These are phyloP conservation scores for Paecilomyces sp. DNA, from an alignment of 2,329 filamentous ascomycete genomes.

Conservation along the genomic window DNA sequence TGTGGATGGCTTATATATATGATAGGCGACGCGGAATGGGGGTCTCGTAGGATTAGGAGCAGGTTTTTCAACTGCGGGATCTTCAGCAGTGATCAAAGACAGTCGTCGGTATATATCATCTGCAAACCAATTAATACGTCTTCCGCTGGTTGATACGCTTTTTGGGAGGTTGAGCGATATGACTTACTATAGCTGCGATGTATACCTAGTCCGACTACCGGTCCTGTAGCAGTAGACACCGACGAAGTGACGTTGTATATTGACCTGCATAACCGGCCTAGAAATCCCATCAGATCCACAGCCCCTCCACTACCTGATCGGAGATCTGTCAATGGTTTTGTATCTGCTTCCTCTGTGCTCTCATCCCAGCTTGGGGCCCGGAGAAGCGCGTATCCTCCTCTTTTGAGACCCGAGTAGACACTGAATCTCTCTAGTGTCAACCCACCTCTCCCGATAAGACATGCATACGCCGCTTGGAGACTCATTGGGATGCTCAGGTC, in stretches of 20 bases:
- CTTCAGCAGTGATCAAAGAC: constrained; percentile 64
- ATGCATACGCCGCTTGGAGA: constrained; percentile 80
- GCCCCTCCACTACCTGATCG: constrained; percentile 8
- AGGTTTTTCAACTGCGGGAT: constrained; percentile 39
- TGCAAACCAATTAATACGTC: constrained; percentile 34
- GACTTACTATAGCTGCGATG: constrained; percentile 46
- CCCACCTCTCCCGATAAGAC: constrained; percentile 64
- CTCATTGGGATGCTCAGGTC: constrained; percentile 74
- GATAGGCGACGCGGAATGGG: constrained; percentile 67
- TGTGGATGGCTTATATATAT: constrained; percentile 70
- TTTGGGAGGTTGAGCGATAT: not conserved
- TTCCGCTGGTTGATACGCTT: not conserved
- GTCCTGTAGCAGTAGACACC: constrained; percentile 33
- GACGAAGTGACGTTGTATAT: constrained; percentile 20
- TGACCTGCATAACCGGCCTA: constrained; percentile 26
- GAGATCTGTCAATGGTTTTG: not conserved
- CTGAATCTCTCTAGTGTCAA: constrained; percentile 72
- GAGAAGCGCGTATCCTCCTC: constrained; percentile 73
- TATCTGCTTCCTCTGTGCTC: constrained; percentile 13
- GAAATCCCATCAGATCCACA: constrained; percentile 21
- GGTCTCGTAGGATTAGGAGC: constrained; percentile 22
- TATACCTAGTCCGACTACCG: constrained; percentile 46
- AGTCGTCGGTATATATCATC: constrained; percentile 70
- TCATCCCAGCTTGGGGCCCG: constrained; percentile 55
- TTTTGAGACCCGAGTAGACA: constrained; percentile 78